Base-by-base conservation (phyloP, 306 rosid species). In the Castanea sativa region DNA sequence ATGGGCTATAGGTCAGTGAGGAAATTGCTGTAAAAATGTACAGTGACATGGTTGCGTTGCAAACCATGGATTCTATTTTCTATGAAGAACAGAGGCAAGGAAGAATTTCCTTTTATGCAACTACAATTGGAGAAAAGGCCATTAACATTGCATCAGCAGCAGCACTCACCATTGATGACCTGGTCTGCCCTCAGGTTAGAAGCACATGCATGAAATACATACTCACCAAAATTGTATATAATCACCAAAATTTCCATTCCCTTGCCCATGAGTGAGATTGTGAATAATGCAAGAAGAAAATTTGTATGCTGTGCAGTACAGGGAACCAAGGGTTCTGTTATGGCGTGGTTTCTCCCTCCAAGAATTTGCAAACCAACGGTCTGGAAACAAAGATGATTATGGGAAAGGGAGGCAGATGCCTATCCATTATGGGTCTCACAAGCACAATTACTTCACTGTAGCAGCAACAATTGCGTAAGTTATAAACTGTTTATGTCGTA, bases 321-420 rank as follows among this genome's bases (percentile, higher is more conserved):
- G 97, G 86, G 97, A 94, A 81, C 89, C 92, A 0, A 97, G 97
- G 52, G 92, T 90, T 9, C 80, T 94, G 58, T 74, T 94, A 81
- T 92, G 98, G 98, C 97, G 98, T 56, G 97, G 97, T 71, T 94
- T 94, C 83, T 86, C 94, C 12, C 72, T 87, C 55, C 92, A 91
- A 85, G 98, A 92, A 85, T 92, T 94, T 80, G 92, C 97, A 49
- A 88, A 89, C 84, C 98, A 94, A 83, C 89, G 90, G 72, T 91
- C 91, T 73, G 78, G 92, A 49, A 92, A 90, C 85, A 91, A 86
- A 83, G 85, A 83, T 83, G 98, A 94, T 83, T 80, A 88, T 60
- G 94, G 98, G 68, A 92, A 94, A 82, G 97, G 97, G 67, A 82
- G 98, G 86, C 98, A 92, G 84, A 92, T 92, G 98, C 98, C 98